Base-by-base conservation (phyloP, 1,284 basidiomycete genomes). In the Phylloboletellus chloephorus region DNA sequence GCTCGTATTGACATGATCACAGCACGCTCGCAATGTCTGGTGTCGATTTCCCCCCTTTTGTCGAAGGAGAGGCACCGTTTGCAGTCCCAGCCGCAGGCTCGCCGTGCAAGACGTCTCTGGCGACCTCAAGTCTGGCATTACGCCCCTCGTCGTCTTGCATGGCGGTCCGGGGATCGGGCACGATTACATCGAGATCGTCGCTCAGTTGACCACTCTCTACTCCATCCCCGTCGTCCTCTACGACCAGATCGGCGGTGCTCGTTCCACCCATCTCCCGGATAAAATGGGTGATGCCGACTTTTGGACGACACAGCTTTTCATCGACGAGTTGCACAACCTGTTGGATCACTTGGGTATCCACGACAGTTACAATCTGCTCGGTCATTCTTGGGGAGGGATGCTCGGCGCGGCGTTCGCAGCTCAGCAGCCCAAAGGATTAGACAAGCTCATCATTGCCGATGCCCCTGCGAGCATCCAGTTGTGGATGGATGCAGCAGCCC, bases 61-160 rank as follows among this genome's bases (percentile, higher is more conserved):
- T n/a, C n/a, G n/a, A n/a, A n/a, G n/a, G n/a, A n/a, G n/a, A n/a
- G n/a, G n/a, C n/a, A n/a, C n/a, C n/a, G n/a, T n/a, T n/a, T n/a
- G n/a, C n/a, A n/a, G n/a, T n/a, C n/a, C n/a, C n/a, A n/a, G n/a
- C n/a, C n/a, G n/a, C n/a, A n/a, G n/a, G n/a, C n/a, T n/a, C n/a
- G n/a, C n/a, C n/a, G n/a, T n/a, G n/a, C n/a, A n/a, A n/a, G n/a
- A n/a, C n/a, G n/a, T n/a, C n/a, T n/a, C n/a, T n/a, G 65, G 67
- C 12, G 53, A 62, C 43, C 55, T 67, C 31, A 33, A 42, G 6
- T 41, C 49, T 4, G 30, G 43, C 3, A 26, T 36, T 2, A 50
- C 39, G 4, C 65, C 67, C 11, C 57, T 68, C 28, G 49, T 69
- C 46, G 50, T 54, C 19, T 49, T 69, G 5, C 66, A 68, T 43